Evolutionary conservation across 177 flowering plant species (phyloP), one percentile per base, ranked within the genome.

Genomic region (Vitis hybrid): DNA sequence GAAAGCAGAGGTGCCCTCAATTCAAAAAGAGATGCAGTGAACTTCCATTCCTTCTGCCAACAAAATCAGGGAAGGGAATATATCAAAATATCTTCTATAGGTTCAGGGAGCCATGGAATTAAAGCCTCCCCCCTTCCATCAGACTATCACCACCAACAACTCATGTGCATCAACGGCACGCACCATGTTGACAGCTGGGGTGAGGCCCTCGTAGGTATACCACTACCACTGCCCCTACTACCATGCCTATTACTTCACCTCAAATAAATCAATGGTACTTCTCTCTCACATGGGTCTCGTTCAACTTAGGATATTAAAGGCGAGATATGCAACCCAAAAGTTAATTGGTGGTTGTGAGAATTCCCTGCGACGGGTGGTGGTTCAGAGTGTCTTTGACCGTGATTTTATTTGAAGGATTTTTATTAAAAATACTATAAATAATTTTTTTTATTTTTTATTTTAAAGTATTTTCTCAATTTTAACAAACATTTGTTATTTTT

Each of bases 81-180:
- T 3, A 17, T 56, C 11, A 56, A 27, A 24, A 27, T 27, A 10
- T 11, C 46, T 40, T 40, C 8, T 7, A 40, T 40, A 40, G 46
- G 46, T 40, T 40, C 7, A 40, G 46, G 46, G 46, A 40, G 46
- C 8, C 46, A 40, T 40, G 46, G 46, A 40, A 40, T 14, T 17
- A 54, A 14, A 54, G n/a, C 56, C 17, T 54, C 17, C 12, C 17
- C 12, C 56, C n/a, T 54, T 15, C 7, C 6, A 7, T 40, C 46
- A 40, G 46, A 4, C 46, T 40, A 5, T 40, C 46, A 0, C 46
- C 64, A 64, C 68, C 57, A 69, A 69, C 73, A 69, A 50, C 70
- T 64, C 73, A 74, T 74, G 69, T 74, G 77, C 73, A 74, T 12
- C 12, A 32, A 56, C 24, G 54, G 52, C 64, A 17, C 73, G 60